phyloP scores from a whole-genome alignment of 768 basidiomycete genomes.

The Hericium coralloides region DNA sequence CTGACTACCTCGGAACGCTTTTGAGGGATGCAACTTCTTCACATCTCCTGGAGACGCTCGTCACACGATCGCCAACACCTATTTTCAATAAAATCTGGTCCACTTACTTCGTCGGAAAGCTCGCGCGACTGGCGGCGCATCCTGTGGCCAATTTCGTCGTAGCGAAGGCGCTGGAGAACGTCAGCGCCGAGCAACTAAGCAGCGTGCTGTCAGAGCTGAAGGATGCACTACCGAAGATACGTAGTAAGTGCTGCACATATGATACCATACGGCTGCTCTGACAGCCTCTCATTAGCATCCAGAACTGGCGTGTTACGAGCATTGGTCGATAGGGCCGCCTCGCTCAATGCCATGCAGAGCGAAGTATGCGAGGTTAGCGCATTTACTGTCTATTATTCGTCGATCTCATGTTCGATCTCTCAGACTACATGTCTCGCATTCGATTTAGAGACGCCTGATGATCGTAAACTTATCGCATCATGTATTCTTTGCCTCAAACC shows the following conservation, averaged over 20 bases:
- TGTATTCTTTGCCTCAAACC: conserved; percentile 9
- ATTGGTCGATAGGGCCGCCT: conserved; percentile 56
- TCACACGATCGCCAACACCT: conserved; percentile 47
- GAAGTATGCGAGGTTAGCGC: conserved; percentile 11
- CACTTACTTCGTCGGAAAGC: conserved; percentile 67
- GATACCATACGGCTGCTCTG: neutral
- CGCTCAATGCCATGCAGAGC: conserved; percentile 1
- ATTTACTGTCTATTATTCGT: neutral
- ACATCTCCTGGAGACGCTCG: conserved; percentile 79
- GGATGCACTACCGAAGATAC: conserved; percentile 48
- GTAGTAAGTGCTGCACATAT: conserved; percentile 46
- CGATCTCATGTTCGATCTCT: conserved; percentile 5
- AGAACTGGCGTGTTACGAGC: conserved; percentile 75
- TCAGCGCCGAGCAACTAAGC: conserved; percentile 45
- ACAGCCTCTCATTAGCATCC: conserved; percentile 40
- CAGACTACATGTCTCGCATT: conserved; percentile 15
- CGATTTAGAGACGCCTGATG: conserved; percentile 6
- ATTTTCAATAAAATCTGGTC: conserved; percentile 68
- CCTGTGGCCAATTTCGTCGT: conserved; percentile 94
- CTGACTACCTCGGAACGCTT: conserved; percentile 75
- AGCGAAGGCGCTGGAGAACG: conserved; percentile 64
- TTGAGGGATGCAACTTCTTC: conserved; percentile 84
- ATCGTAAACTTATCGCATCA: conserved; percentile 6
- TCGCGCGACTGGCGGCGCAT: conserved; percentile 68
- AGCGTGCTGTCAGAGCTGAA: conserved; percentile 52